phyloP scores from a whole-genome alignment of 2,329 filamentous ascomycete species.

The Phyllosticta citriasiana region DNA sequence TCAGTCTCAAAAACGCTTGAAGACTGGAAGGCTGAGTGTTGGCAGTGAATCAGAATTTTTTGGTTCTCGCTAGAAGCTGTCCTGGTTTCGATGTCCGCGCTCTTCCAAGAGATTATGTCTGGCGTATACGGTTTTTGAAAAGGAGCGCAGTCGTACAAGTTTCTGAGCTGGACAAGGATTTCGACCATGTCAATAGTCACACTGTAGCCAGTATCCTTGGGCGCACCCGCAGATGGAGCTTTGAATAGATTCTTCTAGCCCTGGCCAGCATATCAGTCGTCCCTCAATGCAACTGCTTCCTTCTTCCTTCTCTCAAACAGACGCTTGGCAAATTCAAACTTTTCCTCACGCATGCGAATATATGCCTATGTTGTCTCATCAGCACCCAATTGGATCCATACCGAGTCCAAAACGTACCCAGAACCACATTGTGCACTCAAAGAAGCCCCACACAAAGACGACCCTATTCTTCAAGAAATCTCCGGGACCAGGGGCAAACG shows the following conservation, averaged over 20 bases:
- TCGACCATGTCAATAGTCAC: too few relatives aligned
- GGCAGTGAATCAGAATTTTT: too few relatives aligned
- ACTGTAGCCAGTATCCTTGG: too few relatives aligned
- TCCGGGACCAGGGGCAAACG: constrained; percentile 9
- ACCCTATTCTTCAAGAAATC: constrained; percentile 63
- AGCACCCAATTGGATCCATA: not conserved
- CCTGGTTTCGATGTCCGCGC: too few relatives aligned
- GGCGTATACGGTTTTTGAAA: too few relatives aligned
- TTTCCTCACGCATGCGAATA: constrained; percentile 27
- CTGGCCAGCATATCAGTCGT: not conserved
- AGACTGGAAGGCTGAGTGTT: too few relatives aligned
- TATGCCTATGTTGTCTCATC: constrained; percentile 19
- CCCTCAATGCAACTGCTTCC: constrained; percentile 15
- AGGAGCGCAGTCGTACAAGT: too few relatives aligned
- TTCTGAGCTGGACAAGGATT: too few relatives aligned
- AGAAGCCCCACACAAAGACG: constrained; percentile 73
- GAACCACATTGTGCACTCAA: constrained; percentile 80
- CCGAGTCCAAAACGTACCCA: constrained; percentile 47
- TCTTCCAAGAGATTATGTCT: too few relatives aligned
- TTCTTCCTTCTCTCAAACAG: constrained; percentile 24
- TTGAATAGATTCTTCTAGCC: not conserved
- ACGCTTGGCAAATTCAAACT: constrained; percentile 20
- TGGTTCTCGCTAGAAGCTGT: too few relatives aligned
- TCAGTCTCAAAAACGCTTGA: too few relatives aligned
- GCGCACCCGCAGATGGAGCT: not conserved